Conservation (phyloP, 2,329 filamentous ascomycete genomes). For the Apiospora arundinis region DNA sequence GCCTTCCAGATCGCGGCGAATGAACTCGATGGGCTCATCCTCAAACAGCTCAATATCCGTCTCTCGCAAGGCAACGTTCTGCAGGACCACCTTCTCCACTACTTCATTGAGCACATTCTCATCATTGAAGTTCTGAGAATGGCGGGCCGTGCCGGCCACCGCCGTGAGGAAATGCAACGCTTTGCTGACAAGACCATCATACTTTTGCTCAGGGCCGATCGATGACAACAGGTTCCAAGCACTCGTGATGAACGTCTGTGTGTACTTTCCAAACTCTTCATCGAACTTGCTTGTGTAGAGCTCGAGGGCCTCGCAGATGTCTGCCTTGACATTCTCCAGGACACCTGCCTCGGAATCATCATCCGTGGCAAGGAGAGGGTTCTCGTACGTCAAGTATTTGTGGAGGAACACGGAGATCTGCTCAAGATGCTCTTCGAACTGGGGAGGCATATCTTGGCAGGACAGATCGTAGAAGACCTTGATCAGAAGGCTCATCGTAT, state of each 20-base stretch:
- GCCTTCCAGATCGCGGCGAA: constrained; percentile 91
- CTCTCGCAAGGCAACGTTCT: constrained; percentile 89
- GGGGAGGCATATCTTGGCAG: constrained; percentile 93
- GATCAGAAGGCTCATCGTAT: constrained; percentile 84
- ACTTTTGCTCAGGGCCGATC: constrained; percentile 86
- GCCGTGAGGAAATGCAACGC: constrained; percentile 94
- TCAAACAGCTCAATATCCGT: constrained; percentile 96
- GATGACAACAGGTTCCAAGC: constrained; percentile 92
- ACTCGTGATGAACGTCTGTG: constrained; percentile 84
- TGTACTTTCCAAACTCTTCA: constrained; percentile 84
- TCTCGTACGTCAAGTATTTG: constrained; percentile 92
- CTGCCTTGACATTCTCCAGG: constrained; percentile 86
- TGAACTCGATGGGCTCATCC: constrained; percentile 98
- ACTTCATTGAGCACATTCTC: constrained; percentile 82
- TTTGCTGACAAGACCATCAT: constrained; percentile 92
- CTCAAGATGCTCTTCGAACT: constrained; percentile 88
- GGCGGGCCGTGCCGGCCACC: constrained; percentile 77
- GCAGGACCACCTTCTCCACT: constrained; percentile 93
- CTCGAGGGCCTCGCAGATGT: constrained; percentile 89
- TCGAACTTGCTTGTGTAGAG: constrained; percentile 95
- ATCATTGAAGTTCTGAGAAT: constrained; percentile 86
- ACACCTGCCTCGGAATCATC: constrained; percentile 89
- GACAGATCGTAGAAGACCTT: constrained; percentile 96
- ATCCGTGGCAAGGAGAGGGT: constrained; percentile 79
- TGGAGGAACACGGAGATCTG: constrained; percentile 81